These are phyloP conservation scores for Venturiaceae sp. DNA, from an alignment of 2,329 filamentous ascomycete species.

Conservation along the genomic window DNA sequence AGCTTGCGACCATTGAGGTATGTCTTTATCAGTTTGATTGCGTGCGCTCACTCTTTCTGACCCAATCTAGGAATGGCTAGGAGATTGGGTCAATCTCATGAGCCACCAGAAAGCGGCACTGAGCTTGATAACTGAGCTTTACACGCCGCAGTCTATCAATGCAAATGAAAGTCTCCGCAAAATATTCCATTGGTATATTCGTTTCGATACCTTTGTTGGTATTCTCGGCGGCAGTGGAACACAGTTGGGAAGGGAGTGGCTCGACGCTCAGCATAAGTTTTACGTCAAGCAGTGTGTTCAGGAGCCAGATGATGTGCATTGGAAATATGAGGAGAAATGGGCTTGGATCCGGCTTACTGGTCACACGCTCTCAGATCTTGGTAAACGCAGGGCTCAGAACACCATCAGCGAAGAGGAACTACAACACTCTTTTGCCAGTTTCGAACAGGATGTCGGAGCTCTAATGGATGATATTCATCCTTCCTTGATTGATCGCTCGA, in stretches of 20 bases:
- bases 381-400: slow-evolving; percentile 56
- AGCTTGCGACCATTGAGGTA: slow-evolving; percentile 91
- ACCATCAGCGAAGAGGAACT: slow-evolving; percentile 59
- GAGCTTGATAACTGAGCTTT: slow-evolving; percentile 67
- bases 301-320: slow-evolving; percentile 53
- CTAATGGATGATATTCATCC: slow-evolving; percentile 47
- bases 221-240: slow-evolving; percentile 73
- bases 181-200: slow-evolving; percentile 79
- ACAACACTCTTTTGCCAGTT: slow-evolving; percentile 45
- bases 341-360: slow-evolving; percentile 62
- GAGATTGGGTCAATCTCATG: slow-evolving; percentile 90
- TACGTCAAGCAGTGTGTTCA: slow-evolving; percentile 48
- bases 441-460: slow-evolving; percentile 33
- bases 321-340: slow-evolving; percentile 58
- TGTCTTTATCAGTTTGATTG: slow-evolving; percentile 12
- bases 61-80: slow-evolving; percentile 69
- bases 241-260: slow-evolving; percentile 70
- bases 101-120: slow-evolving; percentile 87
- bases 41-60: background rate
- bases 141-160: slow-evolving; percentile 66
- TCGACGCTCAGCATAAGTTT: slow-evolving; percentile 52
- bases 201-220: slow-evolving; percentile 78
- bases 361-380: slow-evolving; percentile 70
- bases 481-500: slow-evolving; percentile 49
- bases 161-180: slow-evolving; percentile 61